phyloP scores from a whole-genome alignment of 495 filamentous ascomycete genomes.

The Aspergillus hancockii region DNA sequence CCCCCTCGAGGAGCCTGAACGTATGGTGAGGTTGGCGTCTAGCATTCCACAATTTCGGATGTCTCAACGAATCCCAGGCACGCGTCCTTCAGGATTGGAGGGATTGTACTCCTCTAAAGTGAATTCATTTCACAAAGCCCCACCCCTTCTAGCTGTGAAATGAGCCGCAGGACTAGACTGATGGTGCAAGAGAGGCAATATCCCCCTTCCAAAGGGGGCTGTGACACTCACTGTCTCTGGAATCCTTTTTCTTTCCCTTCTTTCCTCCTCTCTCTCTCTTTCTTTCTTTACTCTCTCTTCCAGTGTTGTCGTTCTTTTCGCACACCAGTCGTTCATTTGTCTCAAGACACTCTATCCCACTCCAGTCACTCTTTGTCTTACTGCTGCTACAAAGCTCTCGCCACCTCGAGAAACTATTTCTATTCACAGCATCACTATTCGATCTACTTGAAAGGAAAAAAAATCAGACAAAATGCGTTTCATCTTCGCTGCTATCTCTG shows the following conservation, averaged over 20 bases:
- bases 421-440: slow-evolving; percentile 14
- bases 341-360: slow-evolving; percentile 24
- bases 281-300: slow-evolving; percentile 1
- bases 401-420: slow-evolving; percentile 1
- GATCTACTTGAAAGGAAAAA: slow-evolving; percentile 24
- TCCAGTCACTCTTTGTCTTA: slow-evolving; percentile 32
- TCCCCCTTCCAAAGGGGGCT: slow-evolving; percentile 14
- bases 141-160: neutral
- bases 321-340: slow-evolving; percentile 26
- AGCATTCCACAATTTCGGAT: slow-evolving; percentile 13
- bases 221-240: slow-evolving; percentile 10
- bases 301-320: slow-evolving; percentile 21
- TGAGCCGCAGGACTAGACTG: slow-evolving; percentile 19
- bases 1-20: slow-evolving; percentile 1
- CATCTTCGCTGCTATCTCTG: slow-evolving; percentile 47
- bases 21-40: slow-evolving; percentile 8
- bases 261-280: slow-evolving; percentile 7
- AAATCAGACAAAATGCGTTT: slow-evolving; percentile 53
- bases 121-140: slow-evolving; percentile 4
- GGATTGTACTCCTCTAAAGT: slow-evolving; percentile 1
- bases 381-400: slow-evolving; percentile 25
- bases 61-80: slow-evolving; percentile 2
- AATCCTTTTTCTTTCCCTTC: slow-evolving; percentile 4
- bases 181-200: slow-evolving; percentile 7
- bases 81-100: neutral